A percentile compares a stretch with the other conserved stretches of the same genome.
Evolutionary conservation across 352 stramenopile genomes (phyloP).

Genomic region (Phytophthora foliorum): DNA sequence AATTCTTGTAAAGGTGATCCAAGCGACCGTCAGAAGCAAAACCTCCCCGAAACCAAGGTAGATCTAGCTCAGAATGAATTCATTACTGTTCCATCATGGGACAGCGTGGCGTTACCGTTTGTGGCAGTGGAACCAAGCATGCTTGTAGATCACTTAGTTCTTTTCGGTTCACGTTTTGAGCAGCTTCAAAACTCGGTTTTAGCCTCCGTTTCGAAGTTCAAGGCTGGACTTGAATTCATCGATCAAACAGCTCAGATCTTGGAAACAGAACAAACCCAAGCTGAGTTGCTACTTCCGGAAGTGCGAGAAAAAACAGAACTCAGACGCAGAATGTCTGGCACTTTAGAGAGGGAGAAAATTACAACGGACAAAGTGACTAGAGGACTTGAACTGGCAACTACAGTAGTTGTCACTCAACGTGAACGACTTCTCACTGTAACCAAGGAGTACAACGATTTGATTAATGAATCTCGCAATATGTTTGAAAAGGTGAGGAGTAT

Average conservation of each 20-base stretch:
- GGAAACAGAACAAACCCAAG: constrained; percentile 55
- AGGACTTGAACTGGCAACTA: constrained; percentile 59
- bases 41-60: neutral
- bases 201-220: constrained; percentile 27
- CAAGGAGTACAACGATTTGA: constrained; percentile 62
- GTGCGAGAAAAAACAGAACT: constrained; percentile 53
- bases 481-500: constrained; percentile 41
- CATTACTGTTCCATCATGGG: neutral
- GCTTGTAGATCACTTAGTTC: constrained; percentile 63
- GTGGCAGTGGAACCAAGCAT: constrained; percentile 52
- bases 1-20: neutral
- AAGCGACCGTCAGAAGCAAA: neutral
- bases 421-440: constrained; percentile 53
- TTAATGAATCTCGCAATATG: constrained; percentile 36
- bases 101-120: constrained; percentile 18
- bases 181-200: constrained; percentile 42
- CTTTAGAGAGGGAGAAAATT: constrained; percentile 68
- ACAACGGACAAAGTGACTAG: constrained; percentile 54
- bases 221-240: constrained; percentile 58
- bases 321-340: constrained; percentile 67
- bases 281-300: constrained; percentile 60
- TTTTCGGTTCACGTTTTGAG: constrained; percentile 50
- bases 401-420: constrained; percentile 45
- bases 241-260: constrained; percentile 64
- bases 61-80: neutral